Base-by-base conservation (phyloP, 139 green algal genomes). In the Haematococcus lacustris region DNA sequence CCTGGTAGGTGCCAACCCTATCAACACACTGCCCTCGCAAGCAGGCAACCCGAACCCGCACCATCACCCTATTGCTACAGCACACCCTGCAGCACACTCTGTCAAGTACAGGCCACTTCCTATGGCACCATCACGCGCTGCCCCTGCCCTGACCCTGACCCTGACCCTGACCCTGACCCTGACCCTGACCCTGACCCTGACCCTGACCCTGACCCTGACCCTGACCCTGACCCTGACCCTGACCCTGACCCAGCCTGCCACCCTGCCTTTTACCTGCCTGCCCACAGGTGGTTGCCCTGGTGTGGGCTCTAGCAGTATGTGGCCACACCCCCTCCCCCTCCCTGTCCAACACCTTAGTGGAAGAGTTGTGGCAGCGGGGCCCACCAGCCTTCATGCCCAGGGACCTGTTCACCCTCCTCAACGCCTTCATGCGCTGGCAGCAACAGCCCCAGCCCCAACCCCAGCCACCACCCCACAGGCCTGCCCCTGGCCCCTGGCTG, bases 311-410 rank as follows among this genome's bases (percentile, higher is more conserved):
- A 32, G 1, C 67, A 3, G 3, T 21, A 2, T 5, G 9, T 32
- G 25, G 50, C 51, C n/a, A n/a, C 30, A n/a, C 32, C 51, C 33
- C 34, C 47, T 3, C 47, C 21, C 17, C 47, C 4, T 25, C 4
- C 4, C 51, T 68, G 39, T 43, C 34, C 1, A 30, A 74, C 9
- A 23, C 35, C 26, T 37, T 66, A 4, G 50, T 53, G 28, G 69
- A 74, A 26, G 69, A 74, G 25, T 26, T 68, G 30, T 68, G 53
- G 69, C 35, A 32, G 34, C 38, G 53, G 35, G 7, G 28, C 4
- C 51, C 53, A 5, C 26, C 32, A 13, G 37, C 35, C 26, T 74
- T 57, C 38, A 51, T 26, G 3, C 26, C 53, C 1, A 51, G 69
- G 3, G 69, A 66, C 33, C 13, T 66, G 23, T 35, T 64, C 53